Conservation (phyloP, 768 basidiomycete genomes). For the Mycena capillaripes region DNA sequence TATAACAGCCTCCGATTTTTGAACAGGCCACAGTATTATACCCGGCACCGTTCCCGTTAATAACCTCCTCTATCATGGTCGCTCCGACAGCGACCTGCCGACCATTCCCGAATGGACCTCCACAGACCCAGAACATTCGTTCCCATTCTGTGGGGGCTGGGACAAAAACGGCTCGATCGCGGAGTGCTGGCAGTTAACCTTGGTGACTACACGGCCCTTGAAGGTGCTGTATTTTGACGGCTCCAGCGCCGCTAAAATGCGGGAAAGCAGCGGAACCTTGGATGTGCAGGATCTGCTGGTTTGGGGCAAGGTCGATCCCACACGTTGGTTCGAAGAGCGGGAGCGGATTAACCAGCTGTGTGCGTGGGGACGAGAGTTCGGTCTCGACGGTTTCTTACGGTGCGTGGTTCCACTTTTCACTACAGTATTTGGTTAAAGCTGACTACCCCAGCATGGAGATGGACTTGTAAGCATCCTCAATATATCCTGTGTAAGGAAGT, state of each 20-base stretch:
- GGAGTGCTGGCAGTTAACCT: constrained; percentile 57
- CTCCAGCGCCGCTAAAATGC: constrained; percentile 58
- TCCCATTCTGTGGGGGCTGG: constrained; percentile 4
- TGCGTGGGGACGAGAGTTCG: neutral
- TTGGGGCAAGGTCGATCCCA: neutral
- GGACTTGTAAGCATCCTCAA: too few relatives aligned
- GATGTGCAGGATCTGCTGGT: constrained; percentile 16
- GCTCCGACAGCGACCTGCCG: too few relatives aligned
- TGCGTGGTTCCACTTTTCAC: neutral
- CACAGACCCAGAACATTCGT: constrained; percentile 41
- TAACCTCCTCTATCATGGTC: too few relatives aligned
- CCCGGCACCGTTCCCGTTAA: constrained; percentile 38
- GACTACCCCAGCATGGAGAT: constrained; percentile 33
- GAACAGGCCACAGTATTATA: constrained; percentile 39
- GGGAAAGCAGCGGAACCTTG: neutral
- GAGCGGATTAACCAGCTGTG: constrained; percentile 45
- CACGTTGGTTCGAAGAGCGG: constrained; percentile 1
- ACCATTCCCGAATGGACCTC: too few relatives aligned
- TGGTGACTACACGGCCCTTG: constrained; percentile 53
- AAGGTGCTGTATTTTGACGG: constrained; percentile 68
- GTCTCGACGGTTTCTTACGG: constrained; percentile 13
- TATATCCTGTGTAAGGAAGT: too few relatives aligned
- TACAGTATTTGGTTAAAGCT: too few relatives aligned
- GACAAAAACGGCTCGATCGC: neutral
- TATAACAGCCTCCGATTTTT: too few relatives aligned